A percentile compares a stretch with the other conserved stretches of the same genome.
phyloP scores from a whole-genome alignment of 2,329 filamentous ascomycete species.

The Stromatinia cepivora region DNA sequence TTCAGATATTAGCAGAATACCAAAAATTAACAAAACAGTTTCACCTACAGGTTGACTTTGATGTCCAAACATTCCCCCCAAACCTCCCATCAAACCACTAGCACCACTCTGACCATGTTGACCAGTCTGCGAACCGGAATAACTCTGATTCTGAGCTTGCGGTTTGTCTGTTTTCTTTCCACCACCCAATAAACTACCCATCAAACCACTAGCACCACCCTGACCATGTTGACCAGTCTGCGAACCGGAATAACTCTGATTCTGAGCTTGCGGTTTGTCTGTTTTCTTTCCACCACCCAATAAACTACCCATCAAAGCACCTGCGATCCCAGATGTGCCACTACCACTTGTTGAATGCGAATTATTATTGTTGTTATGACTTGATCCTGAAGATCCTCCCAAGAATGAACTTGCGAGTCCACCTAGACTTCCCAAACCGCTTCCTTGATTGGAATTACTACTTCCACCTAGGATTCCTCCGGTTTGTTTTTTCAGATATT shows the following conservation, averaged over 20 bases:
- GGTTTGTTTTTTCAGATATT: constrained; percentile 29
- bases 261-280: constrained; percentile 35
- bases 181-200: constrained; percentile 57
- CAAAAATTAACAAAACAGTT: background rate
- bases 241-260: constrained; percentile 45
- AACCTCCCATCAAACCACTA: constrained; percentile 35
- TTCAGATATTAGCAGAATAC: constrained; percentile 28
- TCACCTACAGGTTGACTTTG: constrained; percentile 30
- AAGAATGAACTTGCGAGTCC: constrained; percentile 44
- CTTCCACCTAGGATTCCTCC: constrained; percentile 18
- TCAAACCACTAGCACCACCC: constrained; percentile 32
- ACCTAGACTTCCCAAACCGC: constrained; percentile 43
- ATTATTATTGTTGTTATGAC: constrained; percentile 31
- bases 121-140: constrained; percentile 41
- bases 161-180: constrained; percentile 45
- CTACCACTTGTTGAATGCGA: constrained; percentile 33
- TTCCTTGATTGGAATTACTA: constrained; percentile 26
- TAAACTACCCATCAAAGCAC: constrained; percentile 53
- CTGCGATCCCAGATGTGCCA: constrained; percentile 41
- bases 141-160: constrained; percentile 40
- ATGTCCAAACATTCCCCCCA: constrained; percentile 39
- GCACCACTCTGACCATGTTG: constrained; percentile 36
- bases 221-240: constrained; percentile 37
- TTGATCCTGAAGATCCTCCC: constrained; percentile 33
- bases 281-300: constrained; percentile 51